These are phyloP conservation scores for Lagenidium sp. DNA, from an alignment of 352 stramenopile genomes.

Conservation along the genomic window DNA sequence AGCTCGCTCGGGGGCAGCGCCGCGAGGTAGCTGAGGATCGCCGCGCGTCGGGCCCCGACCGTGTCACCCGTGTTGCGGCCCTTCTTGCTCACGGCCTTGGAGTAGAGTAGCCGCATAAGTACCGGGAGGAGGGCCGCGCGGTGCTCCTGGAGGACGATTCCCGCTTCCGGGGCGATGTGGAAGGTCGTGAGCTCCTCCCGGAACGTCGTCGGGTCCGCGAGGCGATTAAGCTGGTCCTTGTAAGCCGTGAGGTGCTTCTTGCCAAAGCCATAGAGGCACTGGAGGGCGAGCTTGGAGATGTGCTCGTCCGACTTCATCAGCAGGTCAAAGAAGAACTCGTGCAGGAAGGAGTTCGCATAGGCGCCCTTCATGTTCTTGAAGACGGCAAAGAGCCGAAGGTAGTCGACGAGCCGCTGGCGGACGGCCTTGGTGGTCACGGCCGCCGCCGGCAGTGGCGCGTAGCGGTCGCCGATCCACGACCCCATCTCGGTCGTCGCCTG, in stretches of 20 bases:
- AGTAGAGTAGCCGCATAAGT: constrained; percentile 85
- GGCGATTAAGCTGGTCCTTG: constrained; percentile 75
- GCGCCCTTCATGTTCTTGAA: constrained; percentile 87
- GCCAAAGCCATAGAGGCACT: constrained; percentile 82
- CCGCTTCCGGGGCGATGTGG: constrained; percentile 60
- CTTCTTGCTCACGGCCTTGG: constrained; percentile 85
- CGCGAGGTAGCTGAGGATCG: constrained; percentile 86
- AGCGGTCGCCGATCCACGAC: constrained; percentile 8
- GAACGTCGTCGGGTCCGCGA: constrained; percentile 76
- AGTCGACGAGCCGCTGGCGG: constrained; percentile 70
- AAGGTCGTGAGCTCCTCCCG: constrained; percentile 89
- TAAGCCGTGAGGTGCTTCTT: constrained; percentile 79
- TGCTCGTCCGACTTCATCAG: constrained; percentile 86
- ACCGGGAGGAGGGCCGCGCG: constrained; percentile 72
- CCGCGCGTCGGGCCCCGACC: constrained; percentile 74
- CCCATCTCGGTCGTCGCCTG: constrained; percentile 13
- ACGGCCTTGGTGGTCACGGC: constrained; percentile 65
- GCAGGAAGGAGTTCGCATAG: constrained; percentile 68
- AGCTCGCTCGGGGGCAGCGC: constrained; percentile 70
- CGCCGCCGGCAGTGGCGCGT: constrained; percentile 4
- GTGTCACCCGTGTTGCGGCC: constrained; percentile 77
- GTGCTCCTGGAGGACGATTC: constrained; percentile 74
- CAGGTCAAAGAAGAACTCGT: constrained; percentile 82
- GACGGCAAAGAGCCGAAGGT: constrained; percentile 68
- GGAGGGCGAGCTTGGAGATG: constrained; percentile 78